These are phyloP conservation scores for Lactarius quietus DNA, from an alignment of 768 basidiomycete genomes.

Conservation along the genomic window DNA sequence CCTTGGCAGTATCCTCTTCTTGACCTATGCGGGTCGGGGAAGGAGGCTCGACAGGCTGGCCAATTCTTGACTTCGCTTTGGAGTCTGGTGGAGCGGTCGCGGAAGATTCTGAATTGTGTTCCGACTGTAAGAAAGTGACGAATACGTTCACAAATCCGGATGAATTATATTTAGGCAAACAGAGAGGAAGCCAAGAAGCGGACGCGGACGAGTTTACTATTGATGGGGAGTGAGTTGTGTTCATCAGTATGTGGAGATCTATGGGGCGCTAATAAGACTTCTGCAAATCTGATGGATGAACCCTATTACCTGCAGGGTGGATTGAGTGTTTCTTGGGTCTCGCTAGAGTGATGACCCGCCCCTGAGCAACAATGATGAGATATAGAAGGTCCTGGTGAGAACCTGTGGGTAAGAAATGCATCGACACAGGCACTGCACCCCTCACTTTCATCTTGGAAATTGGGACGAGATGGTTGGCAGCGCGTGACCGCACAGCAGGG, in stretches of 20 bases:
- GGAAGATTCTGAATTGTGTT: background rate
- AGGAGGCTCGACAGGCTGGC: background rate
- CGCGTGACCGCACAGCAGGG: constrained; percentile 58
- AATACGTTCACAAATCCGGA: constrained; percentile 90
- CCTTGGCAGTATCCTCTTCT: constrained; percentile 1
- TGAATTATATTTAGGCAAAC: constrained; percentile 91
- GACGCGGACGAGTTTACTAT: constrained; percentile 72
- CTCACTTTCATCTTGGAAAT: constrained; percentile 73
- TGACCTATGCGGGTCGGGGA: background rate
- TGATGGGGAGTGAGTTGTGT: constrained; percentile 82
- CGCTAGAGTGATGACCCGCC: constrained; percentile 79
- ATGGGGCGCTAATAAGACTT: constrained; percentile 16
- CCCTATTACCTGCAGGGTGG: constrained; percentile 73
- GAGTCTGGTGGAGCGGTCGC: constrained; percentile 1
- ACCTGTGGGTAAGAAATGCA: background rate
- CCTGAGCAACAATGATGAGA: constrained; percentile 76
- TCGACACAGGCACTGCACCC: background rate
- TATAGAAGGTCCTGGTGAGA: constrained; percentile 79
- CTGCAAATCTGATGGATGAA: background rate
- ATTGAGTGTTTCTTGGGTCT: constrained; percentile 92
- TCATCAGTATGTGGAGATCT: constrained; percentile 92
- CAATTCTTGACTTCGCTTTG: constrained; percentile 13
- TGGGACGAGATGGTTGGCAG: constrained; percentile 81
- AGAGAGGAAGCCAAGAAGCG: constrained; percentile 93
- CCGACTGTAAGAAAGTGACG: constrained; percentile 58